These are phyloP conservation scores for Aristolochia californica DNA, from an alignment of 164 flowering plant species.

Conservation along the genomic window DNA sequence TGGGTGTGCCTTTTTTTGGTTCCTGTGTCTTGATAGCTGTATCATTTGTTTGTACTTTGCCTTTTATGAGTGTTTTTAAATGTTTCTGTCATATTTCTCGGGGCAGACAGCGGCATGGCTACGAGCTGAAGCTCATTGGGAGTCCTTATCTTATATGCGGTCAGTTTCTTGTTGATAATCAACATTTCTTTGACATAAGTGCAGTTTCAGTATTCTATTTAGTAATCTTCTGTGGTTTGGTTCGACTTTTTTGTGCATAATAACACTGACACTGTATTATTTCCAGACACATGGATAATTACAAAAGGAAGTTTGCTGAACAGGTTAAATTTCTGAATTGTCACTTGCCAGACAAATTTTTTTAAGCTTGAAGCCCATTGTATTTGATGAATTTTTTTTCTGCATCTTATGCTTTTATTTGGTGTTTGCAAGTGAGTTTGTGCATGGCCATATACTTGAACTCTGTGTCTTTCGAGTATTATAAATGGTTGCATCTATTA, in stretches of 20 bases:
- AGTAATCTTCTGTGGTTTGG: neutral
- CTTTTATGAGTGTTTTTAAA: no score
- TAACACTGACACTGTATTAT: slow-evolving; percentile 1
- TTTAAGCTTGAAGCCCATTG: no score
- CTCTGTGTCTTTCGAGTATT: no score
- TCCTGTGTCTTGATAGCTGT: neutral
- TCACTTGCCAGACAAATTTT: neutral
- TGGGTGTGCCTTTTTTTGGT: slow-evolving; percentile 29
- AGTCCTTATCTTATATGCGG: slow-evolving; percentile 46
- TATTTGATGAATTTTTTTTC: neutral
- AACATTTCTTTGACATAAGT: neutral
- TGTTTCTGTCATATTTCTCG: slow-evolving; percentile 1
- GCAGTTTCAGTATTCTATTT: neutral
- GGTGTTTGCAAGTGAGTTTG: no score
- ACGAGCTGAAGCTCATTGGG: slow-evolving; percentile 66
- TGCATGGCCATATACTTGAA: no score
- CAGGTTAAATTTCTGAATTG: slow-evolving; percentile 21
- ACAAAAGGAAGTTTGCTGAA: slow-evolving; percentile 55
- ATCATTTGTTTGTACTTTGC: neutral
- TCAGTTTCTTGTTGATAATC: slow-evolving; percentile 14
- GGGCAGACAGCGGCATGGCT: slow-evolving; percentile 71
- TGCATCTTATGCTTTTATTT: no score
- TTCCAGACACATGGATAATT: slow-evolving; percentile 46
- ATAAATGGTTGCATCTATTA: no score
- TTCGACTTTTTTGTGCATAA: neutral